A percentile compares a stretch with the other conserved stretches of the same genome.
Conservation (phyloP, 2,329 filamentous ascomycete genomes). For the Pseudogymnoascus sp. region DNA sequence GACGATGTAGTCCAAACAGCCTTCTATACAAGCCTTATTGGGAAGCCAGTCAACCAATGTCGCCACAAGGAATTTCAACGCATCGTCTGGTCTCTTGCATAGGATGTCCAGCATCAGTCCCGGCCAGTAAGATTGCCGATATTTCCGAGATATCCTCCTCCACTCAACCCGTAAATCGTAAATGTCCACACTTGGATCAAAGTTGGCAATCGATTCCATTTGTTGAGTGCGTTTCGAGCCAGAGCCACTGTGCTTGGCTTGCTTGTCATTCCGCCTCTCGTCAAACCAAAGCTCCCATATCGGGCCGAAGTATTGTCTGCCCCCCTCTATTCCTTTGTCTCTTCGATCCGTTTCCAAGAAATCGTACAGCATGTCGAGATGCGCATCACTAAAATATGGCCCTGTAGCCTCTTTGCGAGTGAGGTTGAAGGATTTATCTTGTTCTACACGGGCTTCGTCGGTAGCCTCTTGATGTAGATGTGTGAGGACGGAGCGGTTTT, state of each 20-base stretch:
- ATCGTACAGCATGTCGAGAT: background rate
- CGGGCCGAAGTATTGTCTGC: background rate
- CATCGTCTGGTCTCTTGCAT: slow-evolving; percentile 15
- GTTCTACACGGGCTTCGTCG: background rate
- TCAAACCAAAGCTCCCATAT: background rate
- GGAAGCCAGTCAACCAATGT: slow-evolving; percentile 20
- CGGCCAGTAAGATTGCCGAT: slow-evolving; percentile 15
- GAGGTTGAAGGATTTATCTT: background rate
- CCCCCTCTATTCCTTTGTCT: background rate
- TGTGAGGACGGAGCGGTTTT: background rate
- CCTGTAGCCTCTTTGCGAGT: background rate
- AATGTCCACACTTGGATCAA: background rate
- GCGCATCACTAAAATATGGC: background rate
- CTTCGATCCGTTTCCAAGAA: background rate
- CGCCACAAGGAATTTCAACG: slow-evolving; percentile 20
- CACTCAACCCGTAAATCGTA: background rate
- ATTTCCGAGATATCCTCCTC: background rate
- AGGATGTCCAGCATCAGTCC: slow-evolving; percentile 19
- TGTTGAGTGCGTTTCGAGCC: background rate
- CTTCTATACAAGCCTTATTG: slow-evolving; percentile 16
- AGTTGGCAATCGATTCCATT: background rate
- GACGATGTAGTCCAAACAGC: slow-evolving; percentile 22
- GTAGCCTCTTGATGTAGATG: background rate
- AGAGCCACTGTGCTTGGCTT: background rate
- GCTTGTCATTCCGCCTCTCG: background rate